Evolutionary conservation across 768 basidiomycete species (phyloP), one percentile per base, ranked within the genome.

Genomic region (Russula emetica): DNA sequence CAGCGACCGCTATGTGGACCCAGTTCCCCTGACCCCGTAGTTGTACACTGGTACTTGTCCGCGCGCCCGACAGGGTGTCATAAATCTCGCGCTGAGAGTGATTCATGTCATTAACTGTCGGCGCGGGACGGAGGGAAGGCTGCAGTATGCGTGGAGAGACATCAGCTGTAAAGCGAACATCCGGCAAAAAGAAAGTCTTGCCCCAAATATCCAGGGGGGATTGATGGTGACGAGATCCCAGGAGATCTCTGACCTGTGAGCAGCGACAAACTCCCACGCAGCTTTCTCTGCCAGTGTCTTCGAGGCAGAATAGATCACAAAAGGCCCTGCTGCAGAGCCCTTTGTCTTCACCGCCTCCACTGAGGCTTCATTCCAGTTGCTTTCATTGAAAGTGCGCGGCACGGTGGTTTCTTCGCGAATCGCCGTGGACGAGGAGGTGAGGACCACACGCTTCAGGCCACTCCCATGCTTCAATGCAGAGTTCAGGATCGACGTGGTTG

Each of bases 201-300:
- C 64, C 40, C 64, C 64, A 3, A 64, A 69, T 28, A 70, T 44
- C 14, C 10, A 82, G 11, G 85, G 82, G 30, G 85, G 85, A 69
- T 82, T 82, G 47, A 86, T 63, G 11, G 79, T 78, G 2, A 78
- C 75, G 22, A 86, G 67, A 65, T 85, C 85, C 80, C 81, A 85
- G 2, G 70, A 64, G 26, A 83, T 70, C 44, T 74, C 71, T 16
- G 44, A 55, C 60, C 82, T 80, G 66, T 83, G 75, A 58, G 79
- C 66, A 38, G 80, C 70, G 40, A 78, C 70, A 64, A 78, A 80
- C 6, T 74, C 73, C 83, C 84, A 85, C 6, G 83, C 83, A 16
- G 80, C 79, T 68, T 75, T 77, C 75, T 88, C 86, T 2, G 86
- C 84, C 9, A 85, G 76, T 0, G 77, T 78, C 76, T 88, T 87